phyloP scores from a whole-genome alignment of 805 yeast genomes.

The Metschnikowia santaceciliae region DNA sequence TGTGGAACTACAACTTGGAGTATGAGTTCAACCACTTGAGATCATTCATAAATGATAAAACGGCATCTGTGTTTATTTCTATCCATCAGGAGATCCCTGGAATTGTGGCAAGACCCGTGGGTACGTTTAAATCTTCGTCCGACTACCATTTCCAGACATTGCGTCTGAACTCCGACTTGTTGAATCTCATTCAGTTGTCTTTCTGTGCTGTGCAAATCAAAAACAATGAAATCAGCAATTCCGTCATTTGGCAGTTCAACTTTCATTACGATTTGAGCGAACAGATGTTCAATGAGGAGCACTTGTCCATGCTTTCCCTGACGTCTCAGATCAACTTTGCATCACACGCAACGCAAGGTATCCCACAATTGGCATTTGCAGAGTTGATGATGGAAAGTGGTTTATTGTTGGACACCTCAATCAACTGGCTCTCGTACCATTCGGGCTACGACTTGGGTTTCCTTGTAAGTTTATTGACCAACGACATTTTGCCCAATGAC shows the following conservation, averaged over 20 bases:
- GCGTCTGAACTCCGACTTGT: constrained; percentile 83
- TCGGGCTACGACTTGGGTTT: constrained; percentile 95
- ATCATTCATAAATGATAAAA: constrained; percentile 50
- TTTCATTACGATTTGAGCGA: constrained; percentile 71
- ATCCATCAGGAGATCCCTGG: constrained; percentile 95
- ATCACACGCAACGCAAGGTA: constrained; percentile 71
- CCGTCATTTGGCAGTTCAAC: constrained; percentile 93
- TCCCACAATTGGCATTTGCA: constrained; percentile 75
- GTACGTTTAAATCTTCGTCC: constrained; percentile 79
- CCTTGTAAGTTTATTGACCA: constrained; percentile 69
- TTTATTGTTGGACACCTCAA: constrained; percentile 61
- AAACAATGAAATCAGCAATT: constrained; percentile 51
- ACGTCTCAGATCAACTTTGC: constrained; percentile 77
- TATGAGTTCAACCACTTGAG: constrained; percentile 62
- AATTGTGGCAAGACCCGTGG: constrained; percentile 92
- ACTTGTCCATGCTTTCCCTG: constrained; percentile 71
- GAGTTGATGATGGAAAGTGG: constrained; percentile 86
- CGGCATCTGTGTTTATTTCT: constrained; percentile 48
- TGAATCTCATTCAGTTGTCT: constrained; percentile 75
- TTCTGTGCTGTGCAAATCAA: constrained; percentile 38
- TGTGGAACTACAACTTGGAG: constrained; percentile 68
- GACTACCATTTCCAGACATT: constrained; percentile 96
- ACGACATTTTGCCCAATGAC: constrained; percentile 72
- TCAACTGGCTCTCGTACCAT: constrained; percentile 90
- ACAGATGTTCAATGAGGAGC: constrained; percentile 87